Percentiles rank a stretch among this genome's conserved stretches.
These are phyloP conservation scores for Melaleuca quinquenervia DNA, from an alignment of 345 rosid genomes.

Conservation along the genomic window DNA sequence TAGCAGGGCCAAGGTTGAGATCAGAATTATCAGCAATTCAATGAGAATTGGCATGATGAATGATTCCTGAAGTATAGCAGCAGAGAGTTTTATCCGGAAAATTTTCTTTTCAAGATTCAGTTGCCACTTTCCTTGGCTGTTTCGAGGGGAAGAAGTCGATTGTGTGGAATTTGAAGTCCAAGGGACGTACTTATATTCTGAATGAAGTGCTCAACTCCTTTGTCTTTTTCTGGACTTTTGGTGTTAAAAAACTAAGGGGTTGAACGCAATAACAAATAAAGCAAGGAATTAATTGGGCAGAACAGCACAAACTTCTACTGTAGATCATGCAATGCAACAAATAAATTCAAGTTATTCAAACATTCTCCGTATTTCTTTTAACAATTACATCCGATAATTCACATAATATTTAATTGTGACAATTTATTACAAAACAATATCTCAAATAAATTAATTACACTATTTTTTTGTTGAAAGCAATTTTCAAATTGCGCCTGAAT, in stretches of 20 bases:
- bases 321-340: accelerated
- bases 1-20: not conserved
- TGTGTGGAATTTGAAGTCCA: not conserved
- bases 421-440: not conserved
- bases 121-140: not conserved
- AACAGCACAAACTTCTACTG: not conserved
- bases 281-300: not conserved
- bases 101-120: not conserved
- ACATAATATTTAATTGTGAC: not conserved
- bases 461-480: not conserved
- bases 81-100: not conserved
- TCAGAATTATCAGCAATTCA: not conserved
- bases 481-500: not conserved
- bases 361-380: not conserved
- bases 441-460: not conserved
- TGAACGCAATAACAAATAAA: not conserved
- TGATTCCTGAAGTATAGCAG: not conserved
- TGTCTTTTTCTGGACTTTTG: not conserved
- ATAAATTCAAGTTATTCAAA: not conserved
- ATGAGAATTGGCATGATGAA: not conserved
- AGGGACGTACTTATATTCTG: not conserved
- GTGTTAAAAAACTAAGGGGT: not conserved
- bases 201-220: not conserved
- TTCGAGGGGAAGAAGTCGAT: not conserved
- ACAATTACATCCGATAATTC: not conserved